phyloP scores from a whole-genome alignment of 1,139 yeast genomes.

The Scheffersomyces titani region DNA sequence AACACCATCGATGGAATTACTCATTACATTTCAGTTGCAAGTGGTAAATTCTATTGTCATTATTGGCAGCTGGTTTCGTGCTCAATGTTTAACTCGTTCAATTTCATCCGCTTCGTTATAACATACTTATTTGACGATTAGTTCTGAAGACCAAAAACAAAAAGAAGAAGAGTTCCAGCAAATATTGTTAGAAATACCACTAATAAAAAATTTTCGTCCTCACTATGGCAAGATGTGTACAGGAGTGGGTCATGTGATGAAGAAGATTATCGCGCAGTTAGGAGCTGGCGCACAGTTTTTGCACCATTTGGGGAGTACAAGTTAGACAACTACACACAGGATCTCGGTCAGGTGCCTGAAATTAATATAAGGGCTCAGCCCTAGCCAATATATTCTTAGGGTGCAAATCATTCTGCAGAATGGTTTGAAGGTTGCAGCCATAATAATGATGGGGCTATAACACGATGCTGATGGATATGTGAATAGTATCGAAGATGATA shows the following conservation, averaged over 20 bases:
- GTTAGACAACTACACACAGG: not conserved
- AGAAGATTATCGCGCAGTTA: not conserved
- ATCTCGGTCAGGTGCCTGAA: not conserved
- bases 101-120: slow-evolving; percentile 1
- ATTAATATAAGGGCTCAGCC: not conserved
- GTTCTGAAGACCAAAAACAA: not conserved
- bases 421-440: not conserved
- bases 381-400: not conserved
- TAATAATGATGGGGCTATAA: no score
- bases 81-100: not conserved
- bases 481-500: not conserved
- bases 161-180: not conserved
- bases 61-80: not conserved
- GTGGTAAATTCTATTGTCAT: not conserved
- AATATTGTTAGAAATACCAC: not conserved
- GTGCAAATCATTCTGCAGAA: not conserved
- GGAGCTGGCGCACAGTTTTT: not conserved
- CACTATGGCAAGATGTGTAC: not conserved
- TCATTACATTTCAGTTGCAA: not conserved
- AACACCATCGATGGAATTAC: not conserved
- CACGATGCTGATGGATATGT: not conserved
- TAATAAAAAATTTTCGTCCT: not conserved
- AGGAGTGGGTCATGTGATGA: not conserved
- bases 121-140: slow-evolving; percentile 19
- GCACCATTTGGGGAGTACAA: not conserved